A percentile compares a stretch with the other conserved stretches of the same genome.
These are phyloP conservation scores for Penicillium pancosmium DNA, from an alignment of 495 filamentous ascomycete species.

Conservation along the genomic window DNA sequence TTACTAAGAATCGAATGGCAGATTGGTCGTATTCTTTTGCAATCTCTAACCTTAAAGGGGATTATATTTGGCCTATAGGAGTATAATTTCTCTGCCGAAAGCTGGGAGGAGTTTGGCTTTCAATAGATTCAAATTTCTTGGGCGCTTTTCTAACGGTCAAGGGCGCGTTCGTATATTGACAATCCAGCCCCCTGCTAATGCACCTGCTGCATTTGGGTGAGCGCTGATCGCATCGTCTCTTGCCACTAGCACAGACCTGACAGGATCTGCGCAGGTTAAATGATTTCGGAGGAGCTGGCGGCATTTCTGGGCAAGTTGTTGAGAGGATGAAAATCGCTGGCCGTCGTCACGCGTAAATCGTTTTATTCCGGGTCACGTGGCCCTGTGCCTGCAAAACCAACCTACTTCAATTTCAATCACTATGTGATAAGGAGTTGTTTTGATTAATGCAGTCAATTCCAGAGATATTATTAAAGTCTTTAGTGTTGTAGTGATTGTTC, in stretches of 20 bases:
- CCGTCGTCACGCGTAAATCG: background rate
- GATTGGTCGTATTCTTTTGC: conserved; percentile 26
- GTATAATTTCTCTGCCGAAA: background rate
- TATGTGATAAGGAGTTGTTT: too few relatives aligned
- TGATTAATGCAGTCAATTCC: too few relatives aligned
- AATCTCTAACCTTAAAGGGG: conserved; percentile 29
- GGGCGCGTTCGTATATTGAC: conserved; percentile 40
- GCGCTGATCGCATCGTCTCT: conserved; percentile 48
- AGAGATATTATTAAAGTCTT: too few relatives aligned
- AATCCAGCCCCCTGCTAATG: conserved; percentile 32
- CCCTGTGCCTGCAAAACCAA: background rate
- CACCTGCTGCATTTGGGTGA: conserved; percentile 45
- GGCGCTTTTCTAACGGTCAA: conserved; percentile 13
- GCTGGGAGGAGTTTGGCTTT: background rate
- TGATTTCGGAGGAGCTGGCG: background rate
- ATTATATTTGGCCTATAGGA: conserved; percentile 5
- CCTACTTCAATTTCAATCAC: too few relatives aligned
- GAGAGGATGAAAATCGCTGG: background rate
- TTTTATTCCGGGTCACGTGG: background rate
- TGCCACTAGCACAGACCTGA: conserved; percentile 43
- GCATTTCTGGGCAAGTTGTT: conserved; percentile 6
- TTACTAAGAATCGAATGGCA: conserved; percentile 26
- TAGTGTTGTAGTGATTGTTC: too few relatives aligned
- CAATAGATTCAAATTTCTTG: background rate
- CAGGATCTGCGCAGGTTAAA: conserved; percentile 41